Percentiles rank a stretch among this genome's conserved stretches.
Conservation (phyloP, 805 yeast species). For the Candida pini region DNA sequence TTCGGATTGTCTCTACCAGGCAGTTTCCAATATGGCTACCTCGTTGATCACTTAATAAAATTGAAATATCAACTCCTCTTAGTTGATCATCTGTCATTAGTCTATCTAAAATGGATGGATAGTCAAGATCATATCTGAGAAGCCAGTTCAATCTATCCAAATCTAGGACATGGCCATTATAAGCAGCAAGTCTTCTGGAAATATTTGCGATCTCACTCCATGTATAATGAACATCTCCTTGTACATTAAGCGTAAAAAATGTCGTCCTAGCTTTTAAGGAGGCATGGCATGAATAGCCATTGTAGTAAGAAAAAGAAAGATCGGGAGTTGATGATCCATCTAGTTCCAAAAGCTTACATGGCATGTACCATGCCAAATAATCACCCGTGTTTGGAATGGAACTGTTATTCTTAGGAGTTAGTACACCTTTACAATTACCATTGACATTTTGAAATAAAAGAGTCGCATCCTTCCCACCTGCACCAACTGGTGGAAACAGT, state of each 20-base stretch:
- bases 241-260: conserved; percentile 51
- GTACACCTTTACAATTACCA: conserved; percentile 78
- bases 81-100: conserved; percentile 49
- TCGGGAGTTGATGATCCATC: conserved; percentile 72
- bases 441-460: conserved; percentile 88
- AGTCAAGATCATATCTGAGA: conserved; percentile 57
- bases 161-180: conserved; percentile 85
- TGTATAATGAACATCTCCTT: conserved; percentile 77
- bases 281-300: conserved; percentile 92
- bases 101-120: conserved; percentile 66
- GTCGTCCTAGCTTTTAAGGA: conserved; percentile 60
- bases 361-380: conserved; percentile 91
- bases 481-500: conserved; percentile 78
- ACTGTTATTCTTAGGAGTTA: conserved; percentile 62
- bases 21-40: conserved; percentile 75
- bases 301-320: conserved; percentile 56
- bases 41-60: conserved; percentile 59
- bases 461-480: conserved; percentile 83
- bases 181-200: conserved; percentile 75
- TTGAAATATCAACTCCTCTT: conserved; percentile 77
- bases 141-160: conserved; percentile 74
- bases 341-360: conserved; percentile 66
- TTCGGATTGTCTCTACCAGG: conserved; percentile 76
- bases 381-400: conserved; percentile 63
- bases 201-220: conserved; percentile 81